Evolutionary conservation across 192 early-diverging fungal genomes (phyloP), one percentile per base, ranked within the genome.

Genomic region (Coemansia sp.): DNA sequence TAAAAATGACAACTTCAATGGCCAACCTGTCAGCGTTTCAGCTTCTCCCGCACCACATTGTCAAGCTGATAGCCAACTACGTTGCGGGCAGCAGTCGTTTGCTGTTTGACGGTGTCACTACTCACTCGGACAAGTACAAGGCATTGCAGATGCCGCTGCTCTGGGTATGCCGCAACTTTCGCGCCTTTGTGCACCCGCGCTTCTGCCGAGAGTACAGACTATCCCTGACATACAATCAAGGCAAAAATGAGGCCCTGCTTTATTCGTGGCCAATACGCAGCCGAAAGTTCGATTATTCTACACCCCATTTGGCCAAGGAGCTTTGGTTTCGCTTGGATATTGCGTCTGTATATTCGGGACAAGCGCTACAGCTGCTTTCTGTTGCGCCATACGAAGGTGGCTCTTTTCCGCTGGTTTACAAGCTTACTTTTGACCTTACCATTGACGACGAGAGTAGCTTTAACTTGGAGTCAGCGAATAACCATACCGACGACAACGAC

Each of bases 131-230:
- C 13, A 31, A 10, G 15, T 58, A 16, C 55, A 34, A 11, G 27
- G 0, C 0, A 10, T 33, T 58, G 2, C 29, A 33, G 55, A 16
- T 58, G 29, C 55, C 55, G 1, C 31, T 58, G 2, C 55, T 58
- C 29, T 34, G 31, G 55, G 55, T 33, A 16, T 58, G 55, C 55
- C 55, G 6, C 55, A 58, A 58, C 31, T 58, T 58, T 58, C 55
- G 55, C 29, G 4, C 9, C 5, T 34, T 34, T 34, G 55, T 58
- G 2, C 15, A 58, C 31, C 1, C 8, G 29, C 29, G 10, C 55
- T 58, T 33, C 31, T 34, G 55, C 55, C 31, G 5, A 16, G 5
- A 15, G 4, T 16, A 34, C 16, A 16, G 2, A 16, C 12, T 58
- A 27, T 6, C 8, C 7, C 13, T 34, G 13, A 31, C 13, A 0